phyloP scores from a whole-genome alignment of 306 rosid species.

The Neltuma alba region DNA sequence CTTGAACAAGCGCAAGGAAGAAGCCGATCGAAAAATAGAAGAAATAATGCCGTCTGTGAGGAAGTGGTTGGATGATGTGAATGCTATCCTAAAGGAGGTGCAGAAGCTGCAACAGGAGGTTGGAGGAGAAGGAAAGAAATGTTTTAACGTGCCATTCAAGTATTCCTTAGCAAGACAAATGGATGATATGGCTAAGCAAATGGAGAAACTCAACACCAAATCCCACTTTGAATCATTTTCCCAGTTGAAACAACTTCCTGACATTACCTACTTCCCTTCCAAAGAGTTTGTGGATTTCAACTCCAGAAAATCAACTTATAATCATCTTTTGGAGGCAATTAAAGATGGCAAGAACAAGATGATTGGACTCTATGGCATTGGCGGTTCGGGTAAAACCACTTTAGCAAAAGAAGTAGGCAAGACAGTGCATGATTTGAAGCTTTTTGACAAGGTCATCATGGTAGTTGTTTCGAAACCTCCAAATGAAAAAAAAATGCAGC shows the following conservation, averaged over 20 bases:
- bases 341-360: neutral
- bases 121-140: neutral
- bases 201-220: neutral
- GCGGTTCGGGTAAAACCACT: conserved; percentile 4
- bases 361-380: conserved; percentile 7
- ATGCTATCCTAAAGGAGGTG: neutral
- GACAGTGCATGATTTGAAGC: neutral
- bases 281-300: neutral
- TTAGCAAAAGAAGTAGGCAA: neutral
- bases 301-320: neutral
- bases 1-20: neutral
- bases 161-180: neutral
- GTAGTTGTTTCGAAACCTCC: neutral
- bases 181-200: neutral
- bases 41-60: neutral
- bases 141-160: no score
- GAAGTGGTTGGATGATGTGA: neutral
- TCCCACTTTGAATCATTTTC: neutral
- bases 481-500: neutral
- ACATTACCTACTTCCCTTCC: no score
- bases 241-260: no score
- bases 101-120: neutral
- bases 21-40: neutral
- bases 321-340: neutral
- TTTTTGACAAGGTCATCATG: neutral